Evolutionary conservation across 1,139 yeast species (phyloP).

Genomic region (Saccharomyces hybrid): DNA sequence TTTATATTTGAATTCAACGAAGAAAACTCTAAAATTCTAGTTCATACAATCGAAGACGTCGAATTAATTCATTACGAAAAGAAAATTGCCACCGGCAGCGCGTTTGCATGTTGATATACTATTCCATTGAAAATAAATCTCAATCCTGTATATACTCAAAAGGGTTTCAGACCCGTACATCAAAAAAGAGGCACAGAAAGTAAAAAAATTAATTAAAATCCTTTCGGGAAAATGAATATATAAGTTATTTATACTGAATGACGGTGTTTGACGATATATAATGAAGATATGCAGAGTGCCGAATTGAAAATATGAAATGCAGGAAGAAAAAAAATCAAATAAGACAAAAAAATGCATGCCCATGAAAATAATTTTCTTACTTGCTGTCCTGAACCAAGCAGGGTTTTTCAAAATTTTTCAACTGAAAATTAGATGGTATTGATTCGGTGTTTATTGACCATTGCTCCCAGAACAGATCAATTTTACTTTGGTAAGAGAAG

Average conservation of each 20-base stretch:
- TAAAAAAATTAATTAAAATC: no score
- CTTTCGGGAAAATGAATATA: no score
- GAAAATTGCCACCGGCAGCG: conserved; percentile 7
- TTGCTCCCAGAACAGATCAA: neutral
- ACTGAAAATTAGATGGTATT: neutral
- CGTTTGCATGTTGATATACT: conserved; percentile 11
- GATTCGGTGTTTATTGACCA: neutral
- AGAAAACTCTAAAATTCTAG: conserved; percentile 49
- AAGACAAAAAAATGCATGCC: no score
- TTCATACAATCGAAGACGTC: conserved; percentile 73
- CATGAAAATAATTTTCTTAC: neutral
- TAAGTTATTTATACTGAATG: no score
- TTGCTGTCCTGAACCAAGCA: neutral
- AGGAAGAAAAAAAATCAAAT: no score
- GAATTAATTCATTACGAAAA: conserved; percentile 49
- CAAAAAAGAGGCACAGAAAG: no score
- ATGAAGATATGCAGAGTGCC: no score
- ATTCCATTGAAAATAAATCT: neutral
- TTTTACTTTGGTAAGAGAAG: conserved; percentile 2
- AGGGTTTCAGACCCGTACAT: no score
- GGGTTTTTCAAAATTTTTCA: neutral
- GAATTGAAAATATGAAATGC: no score
- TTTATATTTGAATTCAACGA: conserved; percentile 68
- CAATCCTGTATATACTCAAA: no score
- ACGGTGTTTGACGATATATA: no score